phyloP scores from a whole-genome alignment of 352 stramenopile species.

The Globisporangium takayamanum region DNA sequence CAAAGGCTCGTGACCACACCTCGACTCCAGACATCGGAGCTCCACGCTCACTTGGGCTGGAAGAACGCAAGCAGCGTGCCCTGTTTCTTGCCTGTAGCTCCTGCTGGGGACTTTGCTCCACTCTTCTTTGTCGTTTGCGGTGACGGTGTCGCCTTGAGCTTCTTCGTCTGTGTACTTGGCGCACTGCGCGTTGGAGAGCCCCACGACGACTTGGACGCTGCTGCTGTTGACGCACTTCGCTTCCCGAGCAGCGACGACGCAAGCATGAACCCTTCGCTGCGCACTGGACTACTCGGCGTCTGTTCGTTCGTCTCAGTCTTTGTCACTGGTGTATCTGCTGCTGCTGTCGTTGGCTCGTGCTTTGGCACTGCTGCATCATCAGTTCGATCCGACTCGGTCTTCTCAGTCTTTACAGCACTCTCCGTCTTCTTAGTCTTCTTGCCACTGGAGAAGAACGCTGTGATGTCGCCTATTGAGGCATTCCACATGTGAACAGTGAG shows the following conservation, averaged over 20 bases:
- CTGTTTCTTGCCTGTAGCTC: slow-evolving; percentile 9
- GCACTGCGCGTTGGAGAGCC: slow-evolving; percentile 7
- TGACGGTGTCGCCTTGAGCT: background rate
- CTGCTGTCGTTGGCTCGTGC: background rate
- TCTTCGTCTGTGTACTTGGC: slow-evolving; percentile 1
- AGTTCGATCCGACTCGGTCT: background rate
- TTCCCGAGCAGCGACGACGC: slow-evolving; percentile 49
- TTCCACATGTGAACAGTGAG: too few relatives aligned
- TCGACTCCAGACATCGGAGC: background rate
- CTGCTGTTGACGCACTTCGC: slow-evolving; percentile 1
- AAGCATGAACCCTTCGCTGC: slow-evolving; percentile 22
- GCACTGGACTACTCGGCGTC: slow-evolving; percentile 1
- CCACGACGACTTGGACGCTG: background rate
- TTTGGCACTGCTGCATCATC: background rate
- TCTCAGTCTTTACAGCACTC: background rate
- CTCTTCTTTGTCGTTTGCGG: background rate
- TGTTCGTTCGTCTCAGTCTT: background rate
- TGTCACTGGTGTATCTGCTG: slow-evolving; percentile 6
- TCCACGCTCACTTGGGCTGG: slow-evolving; percentile 16
- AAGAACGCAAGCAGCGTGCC: slow-evolving; percentile 32
- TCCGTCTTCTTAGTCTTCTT: slow-evolving; percentile 28
- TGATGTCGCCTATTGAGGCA: slow-evolving; percentile 46
- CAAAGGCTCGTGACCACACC: background rate
- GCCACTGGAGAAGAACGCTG: slow-evolving; percentile 42
- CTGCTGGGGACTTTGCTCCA: background rate